These are phyloP conservation scores for Osmanthus fragrans DNA, from an alignment of 257 asterid species.

Conservation along the genomic window DNA sequence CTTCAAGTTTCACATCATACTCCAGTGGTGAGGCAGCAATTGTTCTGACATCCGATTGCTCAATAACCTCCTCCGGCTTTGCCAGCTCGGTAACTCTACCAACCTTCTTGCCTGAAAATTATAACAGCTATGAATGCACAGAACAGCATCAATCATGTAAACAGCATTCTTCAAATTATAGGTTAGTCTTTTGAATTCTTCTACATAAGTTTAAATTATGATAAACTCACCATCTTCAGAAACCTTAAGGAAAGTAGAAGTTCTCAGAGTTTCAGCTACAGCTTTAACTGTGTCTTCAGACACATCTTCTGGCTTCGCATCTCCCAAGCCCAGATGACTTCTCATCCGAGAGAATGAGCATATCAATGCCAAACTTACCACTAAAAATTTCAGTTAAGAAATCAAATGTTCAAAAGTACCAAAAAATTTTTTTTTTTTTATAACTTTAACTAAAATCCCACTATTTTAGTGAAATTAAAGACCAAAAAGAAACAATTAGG, in stretches of 20 bases:
- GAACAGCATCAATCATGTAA: neutral
- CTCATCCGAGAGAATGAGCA: conserved; percentile 89
- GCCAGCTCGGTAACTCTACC: conserved; percentile 78
- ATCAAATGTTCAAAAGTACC: conserved; percentile 8
- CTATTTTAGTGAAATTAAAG: neutral
- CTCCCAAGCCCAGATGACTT: conserved; percentile 71
- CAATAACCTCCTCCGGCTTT: conserved; percentile 79
- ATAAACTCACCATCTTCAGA: conserved; percentile 82
- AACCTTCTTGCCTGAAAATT: conserved; percentile 58
- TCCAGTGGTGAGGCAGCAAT: conserved; percentile 87
- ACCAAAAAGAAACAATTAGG: neutral
- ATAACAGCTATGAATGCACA: conserved; percentile 11
- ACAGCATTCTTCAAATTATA: neutral
- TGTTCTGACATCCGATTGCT: conserved; percentile 74
- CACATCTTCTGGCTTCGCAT: conserved; percentile 69
- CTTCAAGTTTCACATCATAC: conserved; percentile 76
- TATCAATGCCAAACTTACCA: conserved; percentile 79
- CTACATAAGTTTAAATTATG: neutral
- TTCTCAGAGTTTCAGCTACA: conserved; percentile 73
- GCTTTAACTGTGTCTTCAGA: conserved; percentile 64
- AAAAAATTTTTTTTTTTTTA: neutral
- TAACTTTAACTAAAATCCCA: neutral
- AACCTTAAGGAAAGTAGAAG: conserved; percentile 72
- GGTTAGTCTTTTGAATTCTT: neutral
- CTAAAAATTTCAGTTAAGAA: conserved; percentile 63